These are phyloP conservation scores for Trichoderma guizhouense DNA, from an alignment of 2,329 filamentous ascomycete genomes.

Conservation along the genomic window DNA sequence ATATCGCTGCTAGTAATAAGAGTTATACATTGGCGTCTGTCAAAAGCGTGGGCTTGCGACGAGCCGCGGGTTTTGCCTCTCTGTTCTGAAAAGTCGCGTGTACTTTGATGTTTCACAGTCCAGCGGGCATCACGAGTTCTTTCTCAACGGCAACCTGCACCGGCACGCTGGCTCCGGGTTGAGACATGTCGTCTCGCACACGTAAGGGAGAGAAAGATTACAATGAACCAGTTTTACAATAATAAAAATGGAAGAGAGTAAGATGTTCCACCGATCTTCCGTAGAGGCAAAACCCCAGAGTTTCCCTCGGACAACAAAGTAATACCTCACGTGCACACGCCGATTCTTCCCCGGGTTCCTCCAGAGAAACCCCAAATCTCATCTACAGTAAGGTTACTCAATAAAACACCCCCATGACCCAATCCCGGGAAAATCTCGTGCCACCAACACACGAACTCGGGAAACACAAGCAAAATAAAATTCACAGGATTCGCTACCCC, in stretches of 20 bases:
- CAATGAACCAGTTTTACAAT: neutral
- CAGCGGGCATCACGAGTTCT: neutral
- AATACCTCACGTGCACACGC: slow-evolving; percentile 8
- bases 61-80: neutral
- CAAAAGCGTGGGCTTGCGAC: neutral
- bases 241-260: neutral
- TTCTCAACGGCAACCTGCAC: neutral
- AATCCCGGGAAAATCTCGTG: slow-evolving; percentile 12
- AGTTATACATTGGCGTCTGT: neutral
- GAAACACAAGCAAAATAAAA: neutral
- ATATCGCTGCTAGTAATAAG: neutral
- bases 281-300: neutral
- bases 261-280: neutral
- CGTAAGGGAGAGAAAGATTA: neutral
- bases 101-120: neutral
- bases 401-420: neutral
- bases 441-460: neutral
- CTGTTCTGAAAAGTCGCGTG: neutral
- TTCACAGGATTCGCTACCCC: neutral
- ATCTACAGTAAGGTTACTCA: neutral
- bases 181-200: neutral
- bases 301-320: neutral
- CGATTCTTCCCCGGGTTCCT: neutral
- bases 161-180: neutral
- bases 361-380: neutral